Base-by-base conservation (phyloP, 495 filamentous ascomycete species). In the Aspergillus kassunensis region DNA sequence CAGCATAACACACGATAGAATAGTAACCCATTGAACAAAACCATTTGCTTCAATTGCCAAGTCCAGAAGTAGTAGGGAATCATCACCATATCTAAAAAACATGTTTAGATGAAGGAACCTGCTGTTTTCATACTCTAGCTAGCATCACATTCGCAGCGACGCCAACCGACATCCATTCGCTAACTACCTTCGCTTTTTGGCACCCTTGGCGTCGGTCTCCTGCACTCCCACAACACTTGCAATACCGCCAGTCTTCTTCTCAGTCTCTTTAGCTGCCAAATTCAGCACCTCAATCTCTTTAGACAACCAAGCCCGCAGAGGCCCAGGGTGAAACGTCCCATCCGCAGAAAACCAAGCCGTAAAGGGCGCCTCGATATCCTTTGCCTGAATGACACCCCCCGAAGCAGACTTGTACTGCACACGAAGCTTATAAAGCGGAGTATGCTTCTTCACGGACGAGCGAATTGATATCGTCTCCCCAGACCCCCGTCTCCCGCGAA, bases 271-370 rank as follows among this genome's bases (percentile, higher is more conserved):
- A 60, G 91, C 89, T 15, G 82, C 79, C 55, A 78, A 68, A 12
- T 83, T 83, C 62, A 96, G 75, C 5, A 85, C 62, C 24, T 84
- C 80, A 45, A 96, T 74, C 58, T 81, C 77, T 19, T 71, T 76
- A 23, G 88, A 87, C 23, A 96, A 67, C 82, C 90, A 87, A 50
- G 79, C 76, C 69, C 93, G 90, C 62, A 96, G 91, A 8, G 91
- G 91, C 55, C 84, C 80, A 4, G 86, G 80, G 43, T 95, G 81
- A 60, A 98, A 95, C 42, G 78, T 80, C 6, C 93, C 92, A 31
- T 88, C 80, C 4, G 73, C 75, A 51, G 91, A 86, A 68, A 96
- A 97, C 90, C 90, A 98, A 21, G 78, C 78, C 16, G 85, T 87
- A 65, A 96, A 97, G 3, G 87, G 78, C 6, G 84, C 76, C 53